Conservation (phyloP, 176 grass and related monocot species). For the Zizania latifolia region DNA sequence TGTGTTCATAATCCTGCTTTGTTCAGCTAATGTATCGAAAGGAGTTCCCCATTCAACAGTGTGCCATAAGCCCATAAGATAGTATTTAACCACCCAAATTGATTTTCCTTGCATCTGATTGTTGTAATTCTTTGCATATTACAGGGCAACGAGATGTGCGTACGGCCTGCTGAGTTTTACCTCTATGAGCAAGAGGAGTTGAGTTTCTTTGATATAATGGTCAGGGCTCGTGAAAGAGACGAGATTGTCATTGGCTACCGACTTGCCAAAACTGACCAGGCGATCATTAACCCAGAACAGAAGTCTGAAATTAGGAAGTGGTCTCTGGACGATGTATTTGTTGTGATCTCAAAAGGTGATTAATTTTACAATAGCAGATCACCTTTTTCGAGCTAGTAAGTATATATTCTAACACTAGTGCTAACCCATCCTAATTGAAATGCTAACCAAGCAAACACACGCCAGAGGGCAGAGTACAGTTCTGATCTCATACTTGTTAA, state of each 20-base stretch:
- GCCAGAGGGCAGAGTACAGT: conserved; percentile 25
- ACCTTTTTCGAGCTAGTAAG: conserved; percentile 26
- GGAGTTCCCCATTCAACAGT: not conserved
- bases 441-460: conserved; percentile 14
- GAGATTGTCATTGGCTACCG: conserved; percentile 96
- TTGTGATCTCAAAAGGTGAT: conserved; percentile 83
- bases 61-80: not conserved
- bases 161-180: conserved; percentile 82
- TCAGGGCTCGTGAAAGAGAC: conserved; percentile 65
- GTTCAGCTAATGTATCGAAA: not conserved
- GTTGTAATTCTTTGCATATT: conserved; percentile 6
- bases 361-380: conserved; percentile 31
- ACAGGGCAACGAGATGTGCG: conserved; percentile 96
- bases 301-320: conserved; percentile 76
- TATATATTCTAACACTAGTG: conserved; percentile 44
- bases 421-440: conserved; percentile 46
- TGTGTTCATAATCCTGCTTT: not conserved
- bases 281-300: conserved; percentile 74
- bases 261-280: conserved; percentile 60
- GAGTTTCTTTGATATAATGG: conserved; percentile 96
- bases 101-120: not conserved
- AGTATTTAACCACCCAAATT: not conserved
- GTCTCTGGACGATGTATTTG: conserved; percentile 95
- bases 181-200: conserved; percentile 92
- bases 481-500: conserved; percentile 17